Conservation (phyloP, 805 yeast genomes). For the Starmerella potacharoeniae region DNA sequence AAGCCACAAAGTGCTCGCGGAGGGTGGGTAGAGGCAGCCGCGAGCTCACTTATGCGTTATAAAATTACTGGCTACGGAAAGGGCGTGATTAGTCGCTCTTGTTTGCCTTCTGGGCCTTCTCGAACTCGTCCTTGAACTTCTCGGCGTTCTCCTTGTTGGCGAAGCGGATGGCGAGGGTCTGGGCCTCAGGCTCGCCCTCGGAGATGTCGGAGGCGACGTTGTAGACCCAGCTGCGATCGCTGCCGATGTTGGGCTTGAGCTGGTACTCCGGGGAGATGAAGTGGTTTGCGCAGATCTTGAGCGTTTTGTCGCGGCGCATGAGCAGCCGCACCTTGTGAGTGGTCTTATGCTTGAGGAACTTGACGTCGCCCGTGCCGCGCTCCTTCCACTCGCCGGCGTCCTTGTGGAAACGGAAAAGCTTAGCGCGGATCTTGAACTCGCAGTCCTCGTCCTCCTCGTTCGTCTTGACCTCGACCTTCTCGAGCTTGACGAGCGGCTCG, state of each 20-base stretch:
- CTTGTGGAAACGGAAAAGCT: slow-evolving; percentile 69
- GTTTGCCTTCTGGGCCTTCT: slow-evolving; percentile 64
- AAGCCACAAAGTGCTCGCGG: no score
- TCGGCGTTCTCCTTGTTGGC: slow-evolving; percentile 60
- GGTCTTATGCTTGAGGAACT: slow-evolving; percentile 80
- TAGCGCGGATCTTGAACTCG: slow-evolving; percentile 78
- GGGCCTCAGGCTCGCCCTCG: slow-evolving; percentile 93
- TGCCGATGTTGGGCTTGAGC: slow-evolving; percentile 86
- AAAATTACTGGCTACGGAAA: no score
- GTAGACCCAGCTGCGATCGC: slow-evolving; percentile 98
- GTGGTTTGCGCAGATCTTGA: slow-evolving; percentile 97
- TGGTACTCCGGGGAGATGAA: slow-evolving; percentile 60
- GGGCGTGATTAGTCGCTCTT: slow-evolving; percentile 29
- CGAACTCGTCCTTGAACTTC: slow-evolving; percentile 85
- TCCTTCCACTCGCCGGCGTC: slow-evolving; percentile 82
- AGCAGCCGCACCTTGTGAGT: slow-evolving; percentile 75
- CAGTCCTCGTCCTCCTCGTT: slow-evolving; percentile 86
- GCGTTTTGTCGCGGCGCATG: slow-evolving; percentile 98
- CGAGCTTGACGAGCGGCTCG: slow-evolving; percentile 90
- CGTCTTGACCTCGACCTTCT: slow-evolving; percentile 92
- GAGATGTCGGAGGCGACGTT: slow-evolving; percentile 86
- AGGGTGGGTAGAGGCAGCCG: no score
- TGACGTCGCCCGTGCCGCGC: slow-evolving; percentile 98
- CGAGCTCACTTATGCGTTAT: no score
- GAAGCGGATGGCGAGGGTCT: slow-evolving; percentile 92